Conservation (phyloP, 148 eudicot species). For the Nyssa sinensis region DNA sequence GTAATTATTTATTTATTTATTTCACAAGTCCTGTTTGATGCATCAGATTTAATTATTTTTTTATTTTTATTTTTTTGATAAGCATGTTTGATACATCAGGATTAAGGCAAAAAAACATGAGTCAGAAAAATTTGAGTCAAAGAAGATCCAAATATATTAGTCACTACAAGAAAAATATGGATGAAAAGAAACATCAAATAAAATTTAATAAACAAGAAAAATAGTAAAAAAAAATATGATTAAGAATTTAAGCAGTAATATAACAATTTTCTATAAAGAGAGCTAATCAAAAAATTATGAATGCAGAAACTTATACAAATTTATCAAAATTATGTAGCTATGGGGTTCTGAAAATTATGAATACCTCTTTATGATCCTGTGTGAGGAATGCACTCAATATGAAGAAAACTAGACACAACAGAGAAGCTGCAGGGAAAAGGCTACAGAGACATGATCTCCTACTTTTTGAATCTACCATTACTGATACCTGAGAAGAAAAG, state of each 20-base stretch:
- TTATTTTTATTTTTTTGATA: no score
- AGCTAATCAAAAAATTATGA: not conserved
- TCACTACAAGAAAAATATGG: not conserved
- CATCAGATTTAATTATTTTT: no score
- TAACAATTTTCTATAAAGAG: not conserved
- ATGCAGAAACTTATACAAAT: no score
- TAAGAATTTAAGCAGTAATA: not conserved
- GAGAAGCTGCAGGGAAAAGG: slow-evolving; percentile 34
- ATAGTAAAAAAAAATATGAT: not conserved
- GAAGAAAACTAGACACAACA: slow-evolving; percentile 36
- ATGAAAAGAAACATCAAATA: not conserved
- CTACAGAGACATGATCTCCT: slow-evolving; percentile 43
- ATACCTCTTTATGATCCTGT: slow-evolving; percentile 45
- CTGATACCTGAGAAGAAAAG: slow-evolving; percentile 33
- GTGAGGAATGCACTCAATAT: slow-evolving; percentile 28
- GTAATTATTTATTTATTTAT: no score
- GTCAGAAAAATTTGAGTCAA: not conserved
- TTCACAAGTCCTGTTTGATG: no score
- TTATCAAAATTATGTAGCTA: not conserved
- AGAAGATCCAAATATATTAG: not conserved
- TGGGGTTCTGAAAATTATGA: not conserved
- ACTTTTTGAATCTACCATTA: slow-evolving; percentile 33
- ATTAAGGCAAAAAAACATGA: not conserved
- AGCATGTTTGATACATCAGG: no score
- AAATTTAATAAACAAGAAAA: not conserved